Evolutionary conservation across 1,139 yeast species (phyloP), one percentile per base, ranked within the genome.

Genomic region (Diutina scorzettiae): DNA sequence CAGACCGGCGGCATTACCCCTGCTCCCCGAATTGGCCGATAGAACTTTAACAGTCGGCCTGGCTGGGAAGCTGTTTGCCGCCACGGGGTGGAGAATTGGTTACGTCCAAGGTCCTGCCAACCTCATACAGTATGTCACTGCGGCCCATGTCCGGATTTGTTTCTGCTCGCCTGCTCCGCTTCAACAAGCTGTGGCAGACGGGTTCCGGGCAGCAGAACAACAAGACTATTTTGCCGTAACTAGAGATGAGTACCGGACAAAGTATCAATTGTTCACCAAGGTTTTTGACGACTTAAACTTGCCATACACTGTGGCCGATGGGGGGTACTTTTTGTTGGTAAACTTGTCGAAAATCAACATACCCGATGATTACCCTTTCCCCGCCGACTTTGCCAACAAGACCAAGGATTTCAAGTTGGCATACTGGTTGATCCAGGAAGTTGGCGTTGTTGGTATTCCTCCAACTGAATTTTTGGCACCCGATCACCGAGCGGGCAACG

Each of bases 51-150:
- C 96, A 5, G 94, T 91, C 17, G 97, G 97, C 0, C 85, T 96
- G 25, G 98, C 96, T 5, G 98, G 98, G 47, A 91, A 91, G 62
- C 80, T 95, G 0, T 91, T 91, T 65, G 95, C 96, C 21, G 96
- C 96, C 34, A 91, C 98, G 21, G 98, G 98, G 44, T 91, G 97
- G 96, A 78, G 98, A 66, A 76, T 91, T 43, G 98, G 98, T 43
- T 91, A 94, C 91, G 73, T 89, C 32, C 81, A 89, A 48, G 97
- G 96, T 5, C 81, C 84, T 43, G 72, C 84, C n/a, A 81, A 81
- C 21, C 67, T 89, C 51, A 71, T 91, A 53, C 78, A 81, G 50
- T 85, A 83, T 56, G 95, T 81, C 3, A 73, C 87, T 8, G 78
- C 85, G 29, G 98, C 97, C 1, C 96, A 91, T 60, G 86, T 96